Conservation (phyloP, 1,284 basidiomycete genomes). For the Phellopilus nigrolimitatus region DNA sequence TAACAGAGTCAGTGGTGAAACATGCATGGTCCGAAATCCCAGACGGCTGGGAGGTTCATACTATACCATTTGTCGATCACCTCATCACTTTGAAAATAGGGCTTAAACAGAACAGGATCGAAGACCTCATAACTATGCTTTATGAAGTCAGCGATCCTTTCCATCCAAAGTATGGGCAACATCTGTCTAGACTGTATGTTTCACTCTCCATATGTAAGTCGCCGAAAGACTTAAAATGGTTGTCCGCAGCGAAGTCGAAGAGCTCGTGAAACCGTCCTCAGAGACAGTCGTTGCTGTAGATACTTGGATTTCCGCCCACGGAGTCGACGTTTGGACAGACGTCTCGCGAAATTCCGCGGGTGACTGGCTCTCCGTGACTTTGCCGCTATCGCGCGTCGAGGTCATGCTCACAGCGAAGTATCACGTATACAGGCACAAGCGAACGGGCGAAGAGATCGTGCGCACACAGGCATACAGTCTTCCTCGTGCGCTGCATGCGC, state of each 20-base stretch:
- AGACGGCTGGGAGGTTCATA: constrained; percentile 16
- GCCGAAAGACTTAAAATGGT: neutral
- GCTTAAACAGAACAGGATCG: constrained; percentile 21
- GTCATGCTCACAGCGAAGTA: constrained; percentile 25
- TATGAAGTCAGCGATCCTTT: constrained; percentile 24
- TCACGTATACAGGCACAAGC: constrained; percentile 22
- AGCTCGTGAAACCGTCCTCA: constrained; percentile 18
- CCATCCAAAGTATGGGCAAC: constrained; percentile 22
- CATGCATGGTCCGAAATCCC: constrained; percentile 20
- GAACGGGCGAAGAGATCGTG: constrained; percentile 18
- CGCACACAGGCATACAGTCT: constrained; percentile 24
- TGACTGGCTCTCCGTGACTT: constrained; percentile 28
- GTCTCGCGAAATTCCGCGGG: constrained; percentile 24
- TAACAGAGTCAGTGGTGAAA: constrained; percentile 16
- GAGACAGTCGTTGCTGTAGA: constrained; percentile 23
- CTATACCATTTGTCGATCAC: constrained; percentile 14
- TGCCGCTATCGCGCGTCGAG: constrained; percentile 28
- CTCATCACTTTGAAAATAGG: constrained; percentile 21
- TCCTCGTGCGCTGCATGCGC: constrained; percentile 21
- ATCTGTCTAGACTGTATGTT: constrained; percentile 22
- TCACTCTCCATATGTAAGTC: neutral
- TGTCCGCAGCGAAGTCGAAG: constrained; percentile 20
- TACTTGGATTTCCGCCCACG: constrained; percentile 27
- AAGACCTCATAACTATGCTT: constrained; percentile 24
- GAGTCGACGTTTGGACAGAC: constrained; percentile 20